Evolutionary conservation across 1,284 basidiomycete genomes (phyloP), one percentile per base, ranked within the genome.

Genomic region (Trichosporon asahii): DNA sequence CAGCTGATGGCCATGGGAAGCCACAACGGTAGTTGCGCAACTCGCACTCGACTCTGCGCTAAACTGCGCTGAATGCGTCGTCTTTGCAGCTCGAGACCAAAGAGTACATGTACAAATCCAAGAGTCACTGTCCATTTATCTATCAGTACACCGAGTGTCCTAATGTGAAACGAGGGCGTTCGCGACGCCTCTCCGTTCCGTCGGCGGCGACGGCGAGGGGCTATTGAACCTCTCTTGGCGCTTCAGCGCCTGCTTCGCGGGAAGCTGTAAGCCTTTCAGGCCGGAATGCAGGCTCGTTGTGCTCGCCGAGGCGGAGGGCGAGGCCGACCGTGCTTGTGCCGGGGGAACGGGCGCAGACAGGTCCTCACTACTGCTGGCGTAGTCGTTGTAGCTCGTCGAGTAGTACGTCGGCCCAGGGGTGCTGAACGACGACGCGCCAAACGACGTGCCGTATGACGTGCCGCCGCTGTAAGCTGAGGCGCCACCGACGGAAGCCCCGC

Each of bases 331-430:
- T 9, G 31, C 31, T 33, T 33, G 31, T 21, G 66, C 35, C 5
- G 61, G 31, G n/a, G 23, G 21, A 0, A 46, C 11, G 9, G 64
- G 64, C 18, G 53, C 63, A 0, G 57, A 21, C 35, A 72, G 29
- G 57, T 72, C 71, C 55, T 72, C 71, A 57, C 55, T 63, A 35
- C 64, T 66, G 37, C 67, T 68, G 25, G 27, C 63, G 65, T 35
- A 55, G 31, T 63, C 57, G 29, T 72, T 66, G 46, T 63, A 35
- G 46, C 40, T 63, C 18, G 60, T 60, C 46, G 27, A 53, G 65
- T 27, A 55, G 44, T 29, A 27, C 9, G 37, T 3, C 6, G 55
- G 37, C 25, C 18, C 25, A 27, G 60, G 57, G 15, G 49, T 49
- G 49, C 40, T 44, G 40, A 44, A 44, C 18, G 18, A n/a, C 40